Evolutionary conservation across 768 basidiomycete species (phyloP).

Genomic region (Lyophyllum semitale): DNA sequence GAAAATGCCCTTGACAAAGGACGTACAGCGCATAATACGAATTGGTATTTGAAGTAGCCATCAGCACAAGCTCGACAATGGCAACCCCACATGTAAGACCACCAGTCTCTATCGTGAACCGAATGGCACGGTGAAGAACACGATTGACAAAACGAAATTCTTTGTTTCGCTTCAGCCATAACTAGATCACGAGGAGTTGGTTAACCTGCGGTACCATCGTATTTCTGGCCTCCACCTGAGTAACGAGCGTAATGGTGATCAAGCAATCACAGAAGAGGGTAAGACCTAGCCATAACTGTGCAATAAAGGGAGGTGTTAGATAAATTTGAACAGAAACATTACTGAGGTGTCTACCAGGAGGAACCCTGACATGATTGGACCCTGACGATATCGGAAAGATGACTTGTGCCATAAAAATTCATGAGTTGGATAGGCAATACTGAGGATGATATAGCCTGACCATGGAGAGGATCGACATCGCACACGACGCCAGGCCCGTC

Average conservation of each 20-base stretch:
- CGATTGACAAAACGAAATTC: neutral
- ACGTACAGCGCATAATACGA: neutral
- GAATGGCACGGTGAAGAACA: neutral
- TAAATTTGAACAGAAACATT: neutral
- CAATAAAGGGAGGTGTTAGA: neutral
- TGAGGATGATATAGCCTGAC: neutral
- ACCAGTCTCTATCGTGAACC: neutral
- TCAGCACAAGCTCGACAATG: neutral
- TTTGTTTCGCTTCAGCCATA: neutral
- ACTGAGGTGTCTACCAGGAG: neutral
- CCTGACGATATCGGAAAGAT: too few relatives aligned
- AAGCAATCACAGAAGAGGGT: neutral
- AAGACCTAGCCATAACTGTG: neutral
- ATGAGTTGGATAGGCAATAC: neutral
- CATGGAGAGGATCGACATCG: neutral
- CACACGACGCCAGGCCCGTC: neutral
- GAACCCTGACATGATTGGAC: too few relatives aligned
- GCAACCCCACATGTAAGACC: neutral
- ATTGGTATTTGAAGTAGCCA: neutral
- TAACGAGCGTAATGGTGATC: neutral
- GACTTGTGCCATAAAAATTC: too few relatives aligned
- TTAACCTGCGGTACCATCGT: too few relatives aligned
- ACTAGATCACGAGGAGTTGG: too few relatives aligned
- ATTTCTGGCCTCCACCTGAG: too few relatives aligned
- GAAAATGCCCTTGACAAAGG: too few relatives aligned